Base-by-base conservation (phyloP, 1,139 yeast species). In the Arxiozyma telluris region DNA sequence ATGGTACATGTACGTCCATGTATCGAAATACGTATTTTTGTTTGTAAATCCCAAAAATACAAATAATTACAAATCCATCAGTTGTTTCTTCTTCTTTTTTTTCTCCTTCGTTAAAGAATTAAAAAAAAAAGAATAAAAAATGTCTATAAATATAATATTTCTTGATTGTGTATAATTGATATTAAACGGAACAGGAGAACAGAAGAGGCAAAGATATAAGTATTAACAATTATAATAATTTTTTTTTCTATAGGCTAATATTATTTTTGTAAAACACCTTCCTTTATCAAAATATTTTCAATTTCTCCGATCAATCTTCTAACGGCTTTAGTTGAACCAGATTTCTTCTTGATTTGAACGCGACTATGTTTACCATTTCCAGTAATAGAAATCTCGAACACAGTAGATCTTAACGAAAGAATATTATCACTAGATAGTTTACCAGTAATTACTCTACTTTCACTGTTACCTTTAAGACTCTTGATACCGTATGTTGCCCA, bases 401-500 rank as follows among this genome's bases (percentile, higher is more conserved):
- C 77, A 61, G 89, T 83, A 51, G 85, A 78, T 69, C 82, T 81
- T 64, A 84, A 72, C 52, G 84, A 79, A 62, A 84, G 73, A 1
- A 84, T 75, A 67, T 84, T 84, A 57, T 77, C 74, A 59, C 79
- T 82, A 1, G 87, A 75, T 48, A 85, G 77, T 22, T 80, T 76
- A 50, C 89, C 91, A 23, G 78, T 77, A 44, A 85, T 75, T 43
- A 73, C 73, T 60, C 72, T 70, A 9, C 74, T 71, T 18, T 73
- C 69, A 44, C 74, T 73, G 61, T 77, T 79, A 53, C 79, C 71
- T 50, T 72, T 73, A 58, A 85, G 75, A 56, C 80, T 77, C 61
- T 78, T 81, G 64, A 85, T 71, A 9, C 93, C 91, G 64, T 84
- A 84, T 59, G 79, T 81, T 18, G 82, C 77, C 93, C 93, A 85